Evolutionary conservation across 441 rosid genomes (phyloP), one percentile per base, ranked within the genome.

Genomic region (Pelargonium cotyledonis): DNA sequence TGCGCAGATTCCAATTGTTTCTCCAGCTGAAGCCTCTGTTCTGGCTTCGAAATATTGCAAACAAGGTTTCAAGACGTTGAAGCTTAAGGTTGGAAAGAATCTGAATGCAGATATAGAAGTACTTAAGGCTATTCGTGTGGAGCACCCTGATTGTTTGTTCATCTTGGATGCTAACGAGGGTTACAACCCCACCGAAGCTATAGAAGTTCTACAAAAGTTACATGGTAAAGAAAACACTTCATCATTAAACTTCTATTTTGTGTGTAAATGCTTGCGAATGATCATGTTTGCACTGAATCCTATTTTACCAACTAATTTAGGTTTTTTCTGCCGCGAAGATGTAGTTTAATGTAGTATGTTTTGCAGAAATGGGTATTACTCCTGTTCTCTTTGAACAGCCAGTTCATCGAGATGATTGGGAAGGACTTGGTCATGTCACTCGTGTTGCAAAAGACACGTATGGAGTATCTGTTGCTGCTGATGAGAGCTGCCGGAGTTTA

Each of bases 91-190:
- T 49, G 97, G 99, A 72, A 91, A 87, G 84, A 81, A 89, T 65
- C 83, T 89, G 41, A 71, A 80, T 69, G 75, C 86, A 19, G 99
- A 91, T 77, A 76, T 91, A 11, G 79, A 94, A 71, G 94, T 87
- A 79, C 89, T 91, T 55, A 89, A 80, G 79, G 98, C 97, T 9
- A 89, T 91, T 81, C 89, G 89, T 21, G 81, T 49, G 8, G 92
- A 73, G 40, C 86, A 88, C 63, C 94, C 95, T 63, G 75, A 83
- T 74, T 91, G 94, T 76, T 86, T 80, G 31, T 89, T 91, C 75
- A 88, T 94, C 72, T 75, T 94, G 82, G 98, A 94, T 77, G 98
- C 98, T 70, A 94, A 94, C 66, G 96, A 89, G 78, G 97, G 97
- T 26, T 94, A 91, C 75, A 82, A 70, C 46, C 76, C 90, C 5